Conservation (phyloP, 805 yeast species). For the Candida ipomoeae region DNA sequence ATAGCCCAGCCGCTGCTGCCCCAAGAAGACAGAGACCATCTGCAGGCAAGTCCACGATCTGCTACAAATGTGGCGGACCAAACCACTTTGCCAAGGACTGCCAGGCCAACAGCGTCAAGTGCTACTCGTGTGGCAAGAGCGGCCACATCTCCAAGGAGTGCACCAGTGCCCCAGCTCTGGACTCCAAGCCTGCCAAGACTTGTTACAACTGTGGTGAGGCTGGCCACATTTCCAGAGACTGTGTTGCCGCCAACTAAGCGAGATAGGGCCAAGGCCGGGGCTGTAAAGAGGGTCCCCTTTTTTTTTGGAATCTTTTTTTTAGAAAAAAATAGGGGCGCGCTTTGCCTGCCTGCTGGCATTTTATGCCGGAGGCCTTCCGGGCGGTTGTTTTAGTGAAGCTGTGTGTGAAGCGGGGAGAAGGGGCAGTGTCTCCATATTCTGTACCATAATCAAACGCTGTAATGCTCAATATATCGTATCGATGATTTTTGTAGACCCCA, state of each 20-base stretch:
- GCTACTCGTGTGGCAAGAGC: conserved; percentile 87
- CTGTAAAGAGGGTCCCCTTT: too few species aligned
- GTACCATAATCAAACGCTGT: conserved; percentile 17
- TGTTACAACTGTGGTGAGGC: conserved; percentile 73
- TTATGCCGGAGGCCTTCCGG: neutral
- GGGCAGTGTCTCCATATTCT: conserved; percentile 14
- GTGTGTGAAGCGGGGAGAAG: conserved; percentile 13
- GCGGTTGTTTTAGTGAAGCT: conserved; percentile 9
- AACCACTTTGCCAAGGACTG: conserved; percentile 93
- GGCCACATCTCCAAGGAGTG: conserved; percentile 91
- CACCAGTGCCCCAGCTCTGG: conserved; percentile 42
- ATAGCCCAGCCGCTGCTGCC: conserved; percentile 20
- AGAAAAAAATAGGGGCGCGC: neutral
- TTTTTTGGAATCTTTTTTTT: too few species aligned
- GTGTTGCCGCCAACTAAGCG: conserved; percentile 31
- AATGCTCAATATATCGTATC: conserved; percentile 13
- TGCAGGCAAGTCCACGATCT: conserved; percentile 45
- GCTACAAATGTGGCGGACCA: conserved; percentile 91
- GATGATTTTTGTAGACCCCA: conserved; percentile 10
- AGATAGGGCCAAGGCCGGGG: neutral
- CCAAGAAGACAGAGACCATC: conserved; percentile 19
- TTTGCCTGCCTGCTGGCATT: neutral
- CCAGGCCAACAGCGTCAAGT: conserved; percentile 65
- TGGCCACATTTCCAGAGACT: conserved; percentile 87
- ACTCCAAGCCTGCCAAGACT: conserved; percentile 44